These are phyloP conservation scores for Blepharisma japonicum DNA, from an alignment of 73 alveolate genomes.

Conservation along the genomic window DNA sequence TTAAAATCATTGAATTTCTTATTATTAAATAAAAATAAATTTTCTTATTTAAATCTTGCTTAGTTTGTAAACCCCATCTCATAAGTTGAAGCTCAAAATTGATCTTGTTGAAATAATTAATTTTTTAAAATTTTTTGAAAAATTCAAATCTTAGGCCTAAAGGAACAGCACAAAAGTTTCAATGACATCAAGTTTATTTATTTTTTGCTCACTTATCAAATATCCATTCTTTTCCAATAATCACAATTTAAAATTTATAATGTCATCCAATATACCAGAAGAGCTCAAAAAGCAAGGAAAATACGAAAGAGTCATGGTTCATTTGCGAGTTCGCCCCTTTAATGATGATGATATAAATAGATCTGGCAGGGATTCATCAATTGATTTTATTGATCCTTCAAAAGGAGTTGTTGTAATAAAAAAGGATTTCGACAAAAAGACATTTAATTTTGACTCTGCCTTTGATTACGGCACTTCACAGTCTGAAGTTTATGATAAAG, in stretches of 20 bases:
- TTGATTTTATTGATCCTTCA: slow-evolving; percentile 43
- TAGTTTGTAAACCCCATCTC: too few species aligned
- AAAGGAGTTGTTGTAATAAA: slow-evolving; percentile 38
- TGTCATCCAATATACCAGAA: not conserved
- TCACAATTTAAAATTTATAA: not conserved
- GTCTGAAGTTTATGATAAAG: slow-evolving; percentile 65
- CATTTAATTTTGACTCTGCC: slow-evolving; percentile 73
- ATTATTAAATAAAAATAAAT: too few species aligned
- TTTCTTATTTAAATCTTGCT: too few species aligned
- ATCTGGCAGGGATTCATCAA: slow-evolving; percentile 10
- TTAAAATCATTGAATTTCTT: too few species aligned
- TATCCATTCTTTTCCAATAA: too few species aligned
- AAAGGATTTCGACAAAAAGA: slow-evolving; percentile 72
- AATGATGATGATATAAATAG: slow-evolving; percentile 2
- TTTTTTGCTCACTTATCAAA: too few species aligned
- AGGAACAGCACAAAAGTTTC: too few species aligned
- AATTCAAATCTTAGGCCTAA: too few species aligned
- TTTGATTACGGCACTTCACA: slow-evolving; percentile 75
- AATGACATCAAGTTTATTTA: too few species aligned
- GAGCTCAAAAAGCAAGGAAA: slow-evolving; percentile 9
- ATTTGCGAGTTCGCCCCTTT: slow-evolving; percentile 18
- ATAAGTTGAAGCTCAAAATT: too few species aligned
- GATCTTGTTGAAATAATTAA: too few species aligned
- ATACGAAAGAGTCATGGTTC: slow-evolving; percentile 23
- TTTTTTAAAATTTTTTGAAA: too few species aligned